Evolutionary conservation across 1,284 basidiomycete species (phyloP).

Genomic region (Moesziomyces sp.): DNA sequence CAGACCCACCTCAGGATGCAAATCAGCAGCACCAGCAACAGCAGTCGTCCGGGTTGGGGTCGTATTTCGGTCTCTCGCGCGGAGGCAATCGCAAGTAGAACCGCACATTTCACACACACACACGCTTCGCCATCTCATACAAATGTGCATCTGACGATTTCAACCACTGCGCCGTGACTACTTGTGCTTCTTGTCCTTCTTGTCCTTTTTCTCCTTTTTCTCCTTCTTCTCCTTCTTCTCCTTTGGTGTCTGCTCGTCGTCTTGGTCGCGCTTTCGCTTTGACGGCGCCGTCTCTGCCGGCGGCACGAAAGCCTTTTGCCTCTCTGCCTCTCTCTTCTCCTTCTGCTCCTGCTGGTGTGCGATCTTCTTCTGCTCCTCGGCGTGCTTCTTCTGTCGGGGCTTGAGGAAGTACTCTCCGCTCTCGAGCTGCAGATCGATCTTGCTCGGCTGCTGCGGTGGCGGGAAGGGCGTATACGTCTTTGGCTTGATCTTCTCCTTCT

Average conservation of each 20-base stretch:
- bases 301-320: constrained; percentile 50
- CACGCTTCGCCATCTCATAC: background rate
- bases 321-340: constrained; percentile 48
- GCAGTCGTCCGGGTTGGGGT: constrained; percentile 1
- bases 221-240: constrained; percentile 25
- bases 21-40: background rate
- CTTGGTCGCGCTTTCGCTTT: no score
- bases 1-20: background rate
- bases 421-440: constrained; percentile 94
- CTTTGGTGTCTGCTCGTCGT: constrained; percentile 8
- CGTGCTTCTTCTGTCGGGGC: constrained; percentile 76
- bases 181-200: constrained; percentile 20
- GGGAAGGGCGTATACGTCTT: constrained; percentile 99
- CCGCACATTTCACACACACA: background rate
- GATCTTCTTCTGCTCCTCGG: constrained; percentile 35
- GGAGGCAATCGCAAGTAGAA: constrained; percentile 5
- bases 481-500: constrained; percentile 73
- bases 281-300: constrained; percentile 44
- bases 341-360: constrained; percentile 54
- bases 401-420: constrained; percentile 78
- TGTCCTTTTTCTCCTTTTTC: constrained; percentile 2
- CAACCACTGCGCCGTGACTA: background rate
- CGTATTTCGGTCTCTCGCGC: constrained; percentile 30
- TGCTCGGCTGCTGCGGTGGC: constrained; percentile 89
- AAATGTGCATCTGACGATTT: background rate